Percentiles rank a stretch among this genome's conserved stretches.
phyloP scores from a whole-genome alignment of 805 yeast genomes.

The Vanderwaltozyma verrucispora region DNA sequence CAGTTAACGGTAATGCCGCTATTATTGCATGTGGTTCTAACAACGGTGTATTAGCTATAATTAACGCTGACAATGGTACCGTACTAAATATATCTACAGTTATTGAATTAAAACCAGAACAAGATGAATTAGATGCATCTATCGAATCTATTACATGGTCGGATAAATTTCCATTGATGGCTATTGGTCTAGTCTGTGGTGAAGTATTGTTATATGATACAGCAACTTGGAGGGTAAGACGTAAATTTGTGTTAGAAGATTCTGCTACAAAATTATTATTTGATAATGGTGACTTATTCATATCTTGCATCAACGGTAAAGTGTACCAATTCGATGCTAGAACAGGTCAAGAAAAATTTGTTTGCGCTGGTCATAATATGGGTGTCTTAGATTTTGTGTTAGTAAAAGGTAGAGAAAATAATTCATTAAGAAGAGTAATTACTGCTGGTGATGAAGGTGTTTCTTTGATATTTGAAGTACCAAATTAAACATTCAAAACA shows the following conservation, averaged over 20 bases:
- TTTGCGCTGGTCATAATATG: conserved; percentile 86
- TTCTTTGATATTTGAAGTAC: conserved; percentile 52
- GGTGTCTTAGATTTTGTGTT: conserved; percentile 82
- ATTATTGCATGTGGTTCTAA: conserved; percentile 74
- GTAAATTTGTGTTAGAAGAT: conserved; percentile 58
- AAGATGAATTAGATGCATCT: conserved; percentile 54
- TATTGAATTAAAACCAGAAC: conserved; percentile 43
- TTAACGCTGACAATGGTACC: conserved; percentile 66
- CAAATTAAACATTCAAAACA: too few relatives aligned
- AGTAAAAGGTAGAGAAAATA: conserved; percentile 34
- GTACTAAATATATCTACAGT: conserved; percentile 57
- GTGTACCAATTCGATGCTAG: conserved; percentile 84
- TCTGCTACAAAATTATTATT: conserved; percentile 76
- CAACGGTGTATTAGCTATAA: conserved; percentile 76
- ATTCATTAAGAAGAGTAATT: conserved; percentile 40
- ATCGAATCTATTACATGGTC: conserved; percentile 82
- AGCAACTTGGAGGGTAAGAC: conserved; percentile 78
- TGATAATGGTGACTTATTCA: conserved; percentile 47
- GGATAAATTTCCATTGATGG: conserved; percentile 51
- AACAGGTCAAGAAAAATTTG: conserved; percentile 67
- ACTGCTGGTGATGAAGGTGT: conserved; percentile 99
- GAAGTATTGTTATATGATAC: conserved; percentile 75
- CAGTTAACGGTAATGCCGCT: conserved; percentile 38
- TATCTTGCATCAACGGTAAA: conserved; percentile 75
- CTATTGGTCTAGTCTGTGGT: conserved; percentile 86